Conservation (phyloP, 2,329 filamentous ascomycete species). For the Microdochium trichocladiopsis region DNA sequence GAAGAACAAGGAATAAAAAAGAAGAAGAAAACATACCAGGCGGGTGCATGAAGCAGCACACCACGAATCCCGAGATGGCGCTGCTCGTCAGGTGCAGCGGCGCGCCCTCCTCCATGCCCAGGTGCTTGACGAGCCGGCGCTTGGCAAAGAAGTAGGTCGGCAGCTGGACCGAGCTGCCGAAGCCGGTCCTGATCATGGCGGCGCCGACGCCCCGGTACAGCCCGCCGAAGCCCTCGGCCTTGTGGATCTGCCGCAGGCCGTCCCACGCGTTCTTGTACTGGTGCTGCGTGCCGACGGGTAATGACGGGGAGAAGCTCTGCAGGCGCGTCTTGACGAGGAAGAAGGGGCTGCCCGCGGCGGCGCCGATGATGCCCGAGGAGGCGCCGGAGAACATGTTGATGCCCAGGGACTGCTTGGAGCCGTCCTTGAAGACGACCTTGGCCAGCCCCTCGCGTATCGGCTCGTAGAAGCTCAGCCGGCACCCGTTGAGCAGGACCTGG, state of each 20-base stretch:
- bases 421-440: constrained; percentile 62
- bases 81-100: constrained; percentile 85
- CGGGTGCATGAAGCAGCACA: constrained; percentile 97
- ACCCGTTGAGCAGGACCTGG: constrained; percentile 93
- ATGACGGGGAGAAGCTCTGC: constrained; percentile 86
- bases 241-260: constrained; percentile 74
- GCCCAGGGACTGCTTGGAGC: constrained; percentile 71
- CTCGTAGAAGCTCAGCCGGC: constrained; percentile 95
- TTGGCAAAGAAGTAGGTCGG: constrained; percentile 99
- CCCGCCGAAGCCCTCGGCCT: constrained; percentile 67
- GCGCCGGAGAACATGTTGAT: constrained; percentile 95
- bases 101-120: constrained; percentile 86
- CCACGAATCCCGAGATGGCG: constrained; percentile 85
- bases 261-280: constrained; percentile 80
- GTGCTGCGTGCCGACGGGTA: constrained; percentile 96
- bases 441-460: constrained; percentile 73
- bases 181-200: constrained; percentile 93
- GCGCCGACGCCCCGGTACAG: constrained; percentile 87
- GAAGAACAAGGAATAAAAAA: no score
- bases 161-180: constrained; percentile 90
- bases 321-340: constrained; percentile 96
- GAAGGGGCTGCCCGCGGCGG: constrained; percentile 89
- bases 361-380: constrained; percentile 80
- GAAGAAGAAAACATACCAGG: constrained; percentile 54
- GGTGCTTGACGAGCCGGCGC: constrained; percentile 70